These are phyloP conservation scores for Vitis hybrid DNA, from an alignment of 177 flowering plant genomes.

Conservation along the genomic window DNA sequence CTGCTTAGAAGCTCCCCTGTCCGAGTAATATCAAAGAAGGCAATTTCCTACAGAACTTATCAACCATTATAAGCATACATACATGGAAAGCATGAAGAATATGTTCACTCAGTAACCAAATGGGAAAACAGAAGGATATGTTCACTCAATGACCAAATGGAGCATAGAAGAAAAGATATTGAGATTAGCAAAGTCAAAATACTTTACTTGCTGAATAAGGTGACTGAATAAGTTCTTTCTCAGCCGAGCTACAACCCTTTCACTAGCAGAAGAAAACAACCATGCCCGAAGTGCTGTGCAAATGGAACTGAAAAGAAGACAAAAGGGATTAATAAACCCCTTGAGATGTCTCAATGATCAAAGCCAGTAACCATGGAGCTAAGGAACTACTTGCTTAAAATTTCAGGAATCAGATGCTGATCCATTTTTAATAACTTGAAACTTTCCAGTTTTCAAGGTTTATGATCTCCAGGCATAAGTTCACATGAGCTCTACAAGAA, in stretches of 20 bases:
- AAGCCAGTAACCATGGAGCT: not conserved
- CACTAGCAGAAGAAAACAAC: conserved; percentile 94
- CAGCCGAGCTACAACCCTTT: conserved; percentile 91
- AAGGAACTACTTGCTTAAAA: not conserved
- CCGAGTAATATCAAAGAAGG: conserved; percentile 68
- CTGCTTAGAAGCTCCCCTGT: conserved; percentile 97
- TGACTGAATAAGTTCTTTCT: conserved; percentile 83
- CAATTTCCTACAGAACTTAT: conserved; percentile 47
- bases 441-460: not conserved
- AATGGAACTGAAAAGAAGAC: conserved; percentile 53
- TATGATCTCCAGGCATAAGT: not conserved
- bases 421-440: not conserved
- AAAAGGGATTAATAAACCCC: not conserved
- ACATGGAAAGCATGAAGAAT: not conserved
- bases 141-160: not conserved
- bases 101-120: not conserved
- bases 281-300: conserved; percentile 88
- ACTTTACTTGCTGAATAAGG: conserved; percentile 68
- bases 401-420: not conserved
- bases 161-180: not conserved
- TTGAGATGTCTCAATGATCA: not conserved
- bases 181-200: not conserved
- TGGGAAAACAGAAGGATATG: conserved; percentile 1
- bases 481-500: not conserved
- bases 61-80: not conserved